Conservation (phyloP, 495 filamentous ascomycete genomes). For the Talaromyces proteolyticus region DNA sequence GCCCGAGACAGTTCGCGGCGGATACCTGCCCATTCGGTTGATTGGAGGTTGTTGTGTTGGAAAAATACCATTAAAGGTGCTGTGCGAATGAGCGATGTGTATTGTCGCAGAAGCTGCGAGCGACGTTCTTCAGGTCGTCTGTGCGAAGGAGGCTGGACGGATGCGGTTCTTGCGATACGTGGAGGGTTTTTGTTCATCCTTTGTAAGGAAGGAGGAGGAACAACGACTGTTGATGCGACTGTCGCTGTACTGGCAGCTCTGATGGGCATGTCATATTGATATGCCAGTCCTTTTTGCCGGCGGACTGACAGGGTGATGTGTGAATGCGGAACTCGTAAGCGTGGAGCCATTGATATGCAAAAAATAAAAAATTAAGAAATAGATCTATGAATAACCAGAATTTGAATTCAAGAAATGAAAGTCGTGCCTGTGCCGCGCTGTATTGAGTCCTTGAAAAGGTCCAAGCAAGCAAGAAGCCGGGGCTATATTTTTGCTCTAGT, state of each 20-base stretch:
- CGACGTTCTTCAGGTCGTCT: conserved; percentile 82
- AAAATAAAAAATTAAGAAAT: conserved; percentile 5
- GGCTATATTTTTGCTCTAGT: background rate
- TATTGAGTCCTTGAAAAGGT: background rate
- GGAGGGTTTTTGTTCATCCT: conserved; percentile 37
- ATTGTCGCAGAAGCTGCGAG: conserved; percentile 89
- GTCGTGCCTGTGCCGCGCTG: no score
- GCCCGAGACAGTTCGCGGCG: conserved; percentile 73
- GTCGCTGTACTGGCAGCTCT: conserved; percentile 30
- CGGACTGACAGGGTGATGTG: conserved; percentile 22
- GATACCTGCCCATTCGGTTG: conserved; percentile 80
- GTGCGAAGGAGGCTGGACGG: conserved; percentile 84
- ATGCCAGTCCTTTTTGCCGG: conserved; percentile 20
- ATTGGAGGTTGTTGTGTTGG: conserved; percentile 93
- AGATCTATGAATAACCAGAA: no score
- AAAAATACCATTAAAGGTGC: conserved; percentile 86
- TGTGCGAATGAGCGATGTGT: conserved; percentile 87
- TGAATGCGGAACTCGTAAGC: conserved; percentile 29
- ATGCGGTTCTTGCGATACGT: conserved; percentile 34
- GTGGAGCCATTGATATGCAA: conserved; percentile 38
- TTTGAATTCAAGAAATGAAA: no score
- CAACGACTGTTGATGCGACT: conserved; percentile 36
- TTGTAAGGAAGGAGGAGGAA: conserved; percentile 43
- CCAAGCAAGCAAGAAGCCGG: background rate
- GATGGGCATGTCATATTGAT: conserved; percentile 28